Base-by-base conservation (phyloP, 2,329 filamentous ascomycete genomes). In the Pyrenophora graminea region DNA sequence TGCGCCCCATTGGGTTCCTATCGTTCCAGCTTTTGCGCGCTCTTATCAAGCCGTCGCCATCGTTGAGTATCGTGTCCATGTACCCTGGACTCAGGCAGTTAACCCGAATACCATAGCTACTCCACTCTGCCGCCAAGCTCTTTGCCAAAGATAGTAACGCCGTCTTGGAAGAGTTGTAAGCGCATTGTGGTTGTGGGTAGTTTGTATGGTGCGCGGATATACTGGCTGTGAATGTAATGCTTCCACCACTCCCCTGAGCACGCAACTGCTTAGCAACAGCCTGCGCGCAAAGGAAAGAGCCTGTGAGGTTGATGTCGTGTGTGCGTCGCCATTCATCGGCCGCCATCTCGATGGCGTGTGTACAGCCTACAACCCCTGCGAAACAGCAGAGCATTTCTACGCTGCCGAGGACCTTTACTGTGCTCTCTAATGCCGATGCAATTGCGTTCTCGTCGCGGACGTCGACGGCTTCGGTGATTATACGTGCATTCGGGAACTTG, bases 1-100 rank as follows among this genome's bases (percentile, higher is more conserved):
- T 88, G 25, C 87, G 74, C 0, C 86, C 85, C 70, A 81, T 79
- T 0, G 87, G 86, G 64, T 85, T 85, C 48, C 84, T 75, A 30
- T 73, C 74, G 18, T 76, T 76, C 86, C 86, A 89, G 2, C 79
- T 76, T 25, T 74, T 73, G 50, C 82, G 76, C 32, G 80, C 79
- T 32, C 77, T 76, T 9, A 77, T 77, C 39, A 89, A 67, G 0
- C 82, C 82, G 6, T 81, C 79, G 0, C 86, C 85, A 52, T 85
- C 85, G 63, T 90, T 91, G 40, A 91, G 72, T 10, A 89, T 82
- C 0, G 87, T 90, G 62, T 90, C 87, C 84, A 91, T 90, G 61
- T 91, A 91, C 0, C 88, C 88, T 0, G 89, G 89, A 33, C 80
- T 85, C 38, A 92, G 79, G 15, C 79, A 83, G 61, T 92, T 91